Base-by-base conservation (phyloP, 768 basidiomycete genomes). In the Agaricus blazei region DNA sequence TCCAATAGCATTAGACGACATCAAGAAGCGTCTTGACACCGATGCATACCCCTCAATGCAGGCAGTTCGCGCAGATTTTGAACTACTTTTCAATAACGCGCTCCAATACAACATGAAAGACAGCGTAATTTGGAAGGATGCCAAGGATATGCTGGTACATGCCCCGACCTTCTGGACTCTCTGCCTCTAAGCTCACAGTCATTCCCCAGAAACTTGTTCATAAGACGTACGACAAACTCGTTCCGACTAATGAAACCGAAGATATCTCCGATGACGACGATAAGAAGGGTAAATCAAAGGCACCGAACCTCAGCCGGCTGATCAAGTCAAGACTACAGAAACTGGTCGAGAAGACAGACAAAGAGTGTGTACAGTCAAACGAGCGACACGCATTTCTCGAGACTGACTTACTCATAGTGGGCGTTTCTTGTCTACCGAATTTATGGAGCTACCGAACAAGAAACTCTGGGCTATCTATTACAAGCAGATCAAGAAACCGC, bases 1-100 rank as follows among this genome's bases (percentile, higher is more conserved):
- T 26, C 94, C 95, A 29, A 91, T 97, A 62, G 85, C 90, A 27
- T 75, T 97, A 49, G 88, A 92, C 43, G 91, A 95, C 60, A 93
- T 97, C 73, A 92, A 92, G 78, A 79, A 82, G 62, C 80, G 82
- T 63, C 76, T 94, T 27, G 85, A 88, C 45, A 70, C 72, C 49
- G 73, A 75, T 54, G 65, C 59, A 11, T 94, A 93, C 63, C 60
- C 74, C 12, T 80, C 84, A 11, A 73, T 93, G 45, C 81, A 85
- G 48, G 81, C 77, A 9, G 83, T 90, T 62, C 83, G 79, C 63
- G 75, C 75, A 42, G 88, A 90, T 64, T 81, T 92, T 49, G 89
- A 92, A 63, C 72, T 84, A 40, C 87, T 87, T 65, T 93, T 93
- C 65, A 78, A 75, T 62, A 92, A 93, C 64, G 89, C 88, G 26